phyloP scores from a whole-genome alignment of 225 moss, liverwort and hornwort species.

The Pleurozium schreberi region DNA sequence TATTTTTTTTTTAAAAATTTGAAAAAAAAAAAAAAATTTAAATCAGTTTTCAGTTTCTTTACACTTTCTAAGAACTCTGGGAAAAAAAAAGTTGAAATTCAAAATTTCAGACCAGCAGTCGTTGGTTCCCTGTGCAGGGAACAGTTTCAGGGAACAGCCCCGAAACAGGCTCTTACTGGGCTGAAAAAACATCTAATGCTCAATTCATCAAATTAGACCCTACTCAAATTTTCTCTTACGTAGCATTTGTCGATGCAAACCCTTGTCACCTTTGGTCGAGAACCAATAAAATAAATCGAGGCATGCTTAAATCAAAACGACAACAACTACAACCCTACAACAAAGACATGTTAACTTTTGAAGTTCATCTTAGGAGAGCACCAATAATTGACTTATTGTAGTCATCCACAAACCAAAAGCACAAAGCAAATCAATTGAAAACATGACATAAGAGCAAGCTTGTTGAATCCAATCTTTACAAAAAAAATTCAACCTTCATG shows the following conservation, averaged over 20 bases:
- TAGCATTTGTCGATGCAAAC: neutral
- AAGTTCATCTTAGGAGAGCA: neutral
- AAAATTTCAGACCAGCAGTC: too few relatives aligned
- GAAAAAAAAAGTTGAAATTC: too few relatives aligned
- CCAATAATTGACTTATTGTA: neutral
- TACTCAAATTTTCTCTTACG: neutral
- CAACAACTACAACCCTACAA: neutral
- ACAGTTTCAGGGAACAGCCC: too few relatives aligned
- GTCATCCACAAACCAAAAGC: neutral
- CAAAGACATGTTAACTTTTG: neutral
- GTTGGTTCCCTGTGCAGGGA: too few relatives aligned
- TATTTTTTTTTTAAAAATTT: too few relatives aligned
- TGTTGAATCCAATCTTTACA: neutral
- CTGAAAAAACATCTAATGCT: too few relatives aligned
- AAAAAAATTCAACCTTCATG: neutral
- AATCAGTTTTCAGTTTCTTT: too few relatives aligned
- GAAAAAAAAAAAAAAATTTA: too few relatives aligned
- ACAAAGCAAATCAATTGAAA: neutral
- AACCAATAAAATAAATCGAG: neutral
- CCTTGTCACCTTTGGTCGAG: too few relatives aligned
- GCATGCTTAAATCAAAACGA: rapidly evolving
- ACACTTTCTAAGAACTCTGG: too few relatives aligned
- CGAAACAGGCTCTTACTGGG: too few relatives aligned
- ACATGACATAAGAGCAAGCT: neutral
- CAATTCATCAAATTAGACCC: rapidly evolving